Evolutionary conservation across 768 basidiomycete species (phyloP), one percentile per base, ranked within the genome.

Genomic region (Rhizopogon rudus): DNA sequence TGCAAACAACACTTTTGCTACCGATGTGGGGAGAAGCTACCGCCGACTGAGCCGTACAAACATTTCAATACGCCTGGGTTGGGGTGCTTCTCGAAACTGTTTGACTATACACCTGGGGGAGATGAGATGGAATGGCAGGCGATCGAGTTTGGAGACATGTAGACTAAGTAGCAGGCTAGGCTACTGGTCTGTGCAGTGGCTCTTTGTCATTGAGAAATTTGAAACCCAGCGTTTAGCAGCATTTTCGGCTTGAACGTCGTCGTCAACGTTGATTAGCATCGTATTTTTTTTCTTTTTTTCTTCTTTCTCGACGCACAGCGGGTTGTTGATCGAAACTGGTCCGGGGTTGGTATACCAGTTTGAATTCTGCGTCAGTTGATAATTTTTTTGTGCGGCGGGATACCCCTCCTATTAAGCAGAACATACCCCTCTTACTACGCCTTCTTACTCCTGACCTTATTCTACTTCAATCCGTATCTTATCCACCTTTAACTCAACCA

Each of bases 1-100:
- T 93, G 91, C 69, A 63, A 70, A 31, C 76, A 81, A 49, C 91
- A 93, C 64, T 93, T 91, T 63, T 93, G 91, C 73, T 93, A 89
- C 62, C 80, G 84, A 5, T 93, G 91, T 65, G 91, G 87, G 5
- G 55, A 68, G 1, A 78, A 75, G 60, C 67, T 93, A 25, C 48
- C 69, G 0, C 61, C 70, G 6, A 60, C 58, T 14, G 71, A 85
- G 57, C 88, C 89, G 0, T 92, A 91, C 60, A 63, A 59, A 25
- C 91, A 93, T 64, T 92, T 88, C 64, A 84, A 82, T 33, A 77
- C 71, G 31, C 74, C 69, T 10, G 79, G 78, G 13, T 8, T 10
- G 7, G 64, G 63, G 6, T 91, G 89, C 63, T 90, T 79, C 67
- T 77, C 78, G 54, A 84, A 81, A 65, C 65, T 90, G 56, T 91